Evolutionary conservation across 768 basidiomycete species (phyloP), one percentile per base, ranked within the genome.

Genomic region (Termitomyces eurrhizus): DNA sequence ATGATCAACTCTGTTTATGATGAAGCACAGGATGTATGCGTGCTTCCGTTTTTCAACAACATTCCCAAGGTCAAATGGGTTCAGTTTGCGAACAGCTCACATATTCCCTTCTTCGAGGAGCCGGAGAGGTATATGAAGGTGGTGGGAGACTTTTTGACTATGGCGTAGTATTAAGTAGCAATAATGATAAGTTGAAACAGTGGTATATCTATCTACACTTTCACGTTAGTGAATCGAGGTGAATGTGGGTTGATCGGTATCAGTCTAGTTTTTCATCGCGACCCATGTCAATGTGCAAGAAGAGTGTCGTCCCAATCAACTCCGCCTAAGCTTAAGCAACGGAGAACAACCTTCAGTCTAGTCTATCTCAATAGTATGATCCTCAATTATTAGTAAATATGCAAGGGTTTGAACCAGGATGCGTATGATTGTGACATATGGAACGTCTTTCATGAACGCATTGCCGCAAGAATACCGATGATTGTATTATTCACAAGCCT

Each of bases 91-190:
- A 67, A 78, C 14, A 77, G 77, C 8, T 78, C 78, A 45, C 83
- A 83, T 62, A 68, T 71, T 39, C 74, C 81, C n/a, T 72, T 75
- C 41, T 74, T 69, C 57, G 82, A 83, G 67, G 80, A 81, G 66
- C 65, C 69, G 32, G 75, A 76, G 58, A 67, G 69, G 62, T 81
- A 74, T 61, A 72, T 80, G 72, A 46, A 75, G 44, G 58, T 78
- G 5, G 70, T 78, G 1, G 69, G 65, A n/a, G 66, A 71, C 8
- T 80, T 78, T 54, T 62, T 78, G 62, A 62, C 60, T 12, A 55
- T 9, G 18, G 41, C 6, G 6, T 55, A 55, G 41, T n/a, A 6
- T 41, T n/a, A n/a, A 11, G 29, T 32, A 13, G 9, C 14, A 7
- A 21, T 24, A 39, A 12, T 42, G 18, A 29, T 29, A 54, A n/a